Evolutionary conservation across 2,329 filamentous ascomycete species (phyloP), one percentile per base, ranked within the genome.

Genomic region (Colletotrichum caudatum): DNA sequence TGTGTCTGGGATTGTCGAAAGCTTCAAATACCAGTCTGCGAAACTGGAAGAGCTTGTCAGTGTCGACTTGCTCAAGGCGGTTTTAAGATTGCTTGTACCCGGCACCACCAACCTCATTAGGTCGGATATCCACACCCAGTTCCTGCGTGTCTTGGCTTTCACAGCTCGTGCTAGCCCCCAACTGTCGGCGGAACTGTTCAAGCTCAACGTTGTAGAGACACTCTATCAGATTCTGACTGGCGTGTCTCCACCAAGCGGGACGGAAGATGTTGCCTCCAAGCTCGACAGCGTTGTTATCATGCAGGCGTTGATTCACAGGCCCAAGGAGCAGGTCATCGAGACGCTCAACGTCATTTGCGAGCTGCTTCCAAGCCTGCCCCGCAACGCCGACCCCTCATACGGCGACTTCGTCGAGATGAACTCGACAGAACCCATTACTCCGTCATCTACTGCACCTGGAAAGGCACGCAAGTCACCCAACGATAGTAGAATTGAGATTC

Each of bases 341-440:
- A 98, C 97, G 1, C 88, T 99, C 74, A 98, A 98, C 79, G 94
- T 99, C 74, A 94, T 99, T 74, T 98, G 96, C 83, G 96, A 99
- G 82, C 86, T 99, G 39, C 87, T 99, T 46, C 95, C 95, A 1
- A 91, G 89, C 61, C 85, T 95, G 20, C 91, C 92, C 16, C 87
- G 86, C 65, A 84, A 85, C 41, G 84, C 84, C 16, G 83, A 87
- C 64, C 82, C 84, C 3, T 75, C 78, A 51, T 74, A 73, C 56
- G 79, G 78, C 41, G 86, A 87, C 46, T 81, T 85, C 41, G 80
- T 84, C n/a, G 83, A 86, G 64, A 78, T 84, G 58, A 78, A 79
- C 69, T 73, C 80, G 9, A 73, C 79, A 57, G 86, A 86, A 61
- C 80, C 83, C 20, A 80, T 81, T 54, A 81, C 81, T 3, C 78